phyloP scores from a whole-genome alignment of 192 early-diverging fungal species.

The Coemansia sp. region DNA sequence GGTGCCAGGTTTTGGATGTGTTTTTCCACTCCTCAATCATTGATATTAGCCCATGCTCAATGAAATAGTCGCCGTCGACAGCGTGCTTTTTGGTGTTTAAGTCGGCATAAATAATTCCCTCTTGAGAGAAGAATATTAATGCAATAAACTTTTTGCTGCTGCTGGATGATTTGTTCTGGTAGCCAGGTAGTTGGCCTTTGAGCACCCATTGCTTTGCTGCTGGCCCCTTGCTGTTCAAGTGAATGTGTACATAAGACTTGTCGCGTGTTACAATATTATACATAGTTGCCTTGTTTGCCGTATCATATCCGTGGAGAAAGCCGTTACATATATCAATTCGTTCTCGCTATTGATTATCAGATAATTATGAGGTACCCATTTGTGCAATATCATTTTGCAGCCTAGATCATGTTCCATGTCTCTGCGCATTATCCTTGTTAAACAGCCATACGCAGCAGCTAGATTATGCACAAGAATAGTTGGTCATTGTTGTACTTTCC shows the following conservation, averaged over 20 bases:
- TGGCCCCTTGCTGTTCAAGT: not conserved
- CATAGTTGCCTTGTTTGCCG: not conserved
- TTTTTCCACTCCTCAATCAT: no score
- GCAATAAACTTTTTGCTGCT: not conserved
- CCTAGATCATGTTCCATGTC: no score
- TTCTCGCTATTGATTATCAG: not conserved
- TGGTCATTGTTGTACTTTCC: no score
- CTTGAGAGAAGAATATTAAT: not conserved
- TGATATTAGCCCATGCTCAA: no score
- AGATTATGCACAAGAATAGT: no score
- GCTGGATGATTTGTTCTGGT: not conserved
- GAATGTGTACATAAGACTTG: not conserved
- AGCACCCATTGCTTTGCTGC: not conserved
- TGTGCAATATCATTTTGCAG: not conserved
- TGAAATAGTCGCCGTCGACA: not conserved
- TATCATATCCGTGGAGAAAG: not conserved
- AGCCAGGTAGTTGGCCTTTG: not conserved
- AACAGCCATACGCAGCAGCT: no score
- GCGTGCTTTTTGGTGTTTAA: not conserved
- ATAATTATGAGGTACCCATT: not conserved
- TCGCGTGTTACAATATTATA: not conserved
- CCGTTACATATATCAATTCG: not conserved
- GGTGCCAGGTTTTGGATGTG: no score
- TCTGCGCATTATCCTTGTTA: no score
- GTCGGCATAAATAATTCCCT: not conserved